These are phyloP conservation scores for Chrysosphaeria jannelii DNA, from an alignment of 2,329 filamentous ascomycete species.

Conservation along the genomic window DNA sequence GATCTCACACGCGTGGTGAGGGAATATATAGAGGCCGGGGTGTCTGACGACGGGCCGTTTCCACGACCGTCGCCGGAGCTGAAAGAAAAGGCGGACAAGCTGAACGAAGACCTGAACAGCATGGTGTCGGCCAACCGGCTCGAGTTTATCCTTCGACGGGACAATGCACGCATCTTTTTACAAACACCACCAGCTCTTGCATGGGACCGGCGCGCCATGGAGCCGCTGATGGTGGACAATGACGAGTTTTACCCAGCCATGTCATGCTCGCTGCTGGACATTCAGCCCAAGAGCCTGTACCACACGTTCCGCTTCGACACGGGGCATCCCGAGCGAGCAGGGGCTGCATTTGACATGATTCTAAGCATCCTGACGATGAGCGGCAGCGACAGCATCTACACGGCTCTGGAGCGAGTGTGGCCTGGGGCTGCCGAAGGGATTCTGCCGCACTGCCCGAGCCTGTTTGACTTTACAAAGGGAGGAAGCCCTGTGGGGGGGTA, in stretches of 20 bases:
- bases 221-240: conserved; percentile 27
- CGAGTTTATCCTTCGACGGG: conserved; percentile 10
- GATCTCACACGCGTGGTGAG: neutral
- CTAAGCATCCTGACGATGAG: conserved; percentile 12
- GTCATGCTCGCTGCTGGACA: conserved; percentile 28
- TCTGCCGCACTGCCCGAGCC: conserved; percentile 15
- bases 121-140: no score
- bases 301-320: no score
- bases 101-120: conserved; percentile 1
- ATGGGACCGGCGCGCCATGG: conserved; percentile 41
- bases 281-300: conserved; percentile 28
- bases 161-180: conserved; percentile 22
- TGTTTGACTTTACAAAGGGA: conserved; percentile 16
- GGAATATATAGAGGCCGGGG: neutral
- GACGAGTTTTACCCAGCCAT: conserved; percentile 38
- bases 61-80: neutral
- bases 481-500: conserved; percentile 13
- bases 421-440: conserved; percentile 27
- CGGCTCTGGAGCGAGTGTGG: conserved; percentile 20
- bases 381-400: conserved; percentile 10
- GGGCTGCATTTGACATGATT: conserved; percentile 23
- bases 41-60: neutral
- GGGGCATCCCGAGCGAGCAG: conserved; percentile 14
- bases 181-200: conserved; percentile 20
- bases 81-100: conserved; percentile 2